A percentile compares a stretch with the other conserved stretches of the same genome.
Evolutionary conservation across 2,329 filamentous ascomycete genomes (phyloP).

Genomic region (Leptoxyphium fumago): DNA sequence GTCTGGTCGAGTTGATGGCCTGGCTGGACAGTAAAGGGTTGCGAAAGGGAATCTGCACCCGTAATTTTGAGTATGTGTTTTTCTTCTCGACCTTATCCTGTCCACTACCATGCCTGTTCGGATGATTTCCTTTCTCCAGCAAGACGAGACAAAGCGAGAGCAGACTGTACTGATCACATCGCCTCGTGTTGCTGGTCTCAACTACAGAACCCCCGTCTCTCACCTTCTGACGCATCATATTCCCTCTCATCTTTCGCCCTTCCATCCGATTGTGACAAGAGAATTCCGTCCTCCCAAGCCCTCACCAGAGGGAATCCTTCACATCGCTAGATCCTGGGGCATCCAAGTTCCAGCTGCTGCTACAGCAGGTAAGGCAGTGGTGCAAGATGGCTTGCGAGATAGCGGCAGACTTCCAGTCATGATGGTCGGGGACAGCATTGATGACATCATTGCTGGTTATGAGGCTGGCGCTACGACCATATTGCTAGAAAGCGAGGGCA

Average conservation of each 20-base stretch:
- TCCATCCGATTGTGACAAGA: slow-evolving; percentile 69
- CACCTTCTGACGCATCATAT: slow-evolving; percentile 67
- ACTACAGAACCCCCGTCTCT: slow-evolving; percentile 44
- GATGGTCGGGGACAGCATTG: slow-evolving; percentile 52
- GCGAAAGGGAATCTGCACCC: slow-evolving; percentile 76
- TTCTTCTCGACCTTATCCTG: slow-evolving; percentile 1
- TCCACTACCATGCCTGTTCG: background rate
- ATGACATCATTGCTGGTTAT: slow-evolving; percentile 83
- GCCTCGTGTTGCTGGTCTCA: background rate
- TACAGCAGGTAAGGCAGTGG: slow-evolving; percentile 14
- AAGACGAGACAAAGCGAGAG: background rate
- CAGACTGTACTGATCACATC: background rate
- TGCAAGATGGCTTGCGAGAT: background rate
- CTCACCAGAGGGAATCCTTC: slow-evolving; percentile 70
- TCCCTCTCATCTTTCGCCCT: slow-evolving; percentile 39
- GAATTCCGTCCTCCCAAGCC: slow-evolving; percentile 78
- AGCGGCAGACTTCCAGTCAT: slow-evolving; percentile 26
- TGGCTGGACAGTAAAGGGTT: slow-evolving; percentile 57
- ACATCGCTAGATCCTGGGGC: slow-evolving; percentile 68
- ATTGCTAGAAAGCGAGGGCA: slow-evolving; percentile 39
- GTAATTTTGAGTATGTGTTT: slow-evolving; percentile 62
- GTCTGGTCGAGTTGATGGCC: slow-evolving; percentile 61
- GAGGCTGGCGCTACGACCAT: slow-evolving; percentile 79
- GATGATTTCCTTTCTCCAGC: background rate
- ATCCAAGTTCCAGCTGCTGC: slow-evolving; percentile 21